phyloP scores from a whole-genome alignment of 2,329 filamentous ascomycete species.

The Akanthomyces lecanii region DNA sequence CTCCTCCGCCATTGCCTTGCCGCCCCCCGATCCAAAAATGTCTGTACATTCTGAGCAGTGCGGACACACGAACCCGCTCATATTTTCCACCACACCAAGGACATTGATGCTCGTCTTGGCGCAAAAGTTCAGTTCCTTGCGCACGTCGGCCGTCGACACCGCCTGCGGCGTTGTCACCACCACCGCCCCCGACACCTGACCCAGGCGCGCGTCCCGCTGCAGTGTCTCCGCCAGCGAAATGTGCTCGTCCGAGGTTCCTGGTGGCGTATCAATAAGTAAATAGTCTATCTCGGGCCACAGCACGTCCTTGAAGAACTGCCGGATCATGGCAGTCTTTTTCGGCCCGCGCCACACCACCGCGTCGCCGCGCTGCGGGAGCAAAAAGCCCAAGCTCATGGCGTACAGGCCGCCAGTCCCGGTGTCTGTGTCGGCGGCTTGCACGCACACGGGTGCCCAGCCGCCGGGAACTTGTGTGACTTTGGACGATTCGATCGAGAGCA shows the following conservation, averaged over 20 bases:
- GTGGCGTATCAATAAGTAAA: slow-evolving; percentile 90
- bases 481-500: slow-evolving; percentile 82
- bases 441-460: slow-evolving; percentile 86
- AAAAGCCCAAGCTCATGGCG: slow-evolving; percentile 91
- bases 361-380: slow-evolving; percentile 76
- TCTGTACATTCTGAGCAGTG: slow-evolving; percentile 83
- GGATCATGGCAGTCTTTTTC: slow-evolving; percentile 98
- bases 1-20: slow-evolving; percentile 81
- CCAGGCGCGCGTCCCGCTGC: slow-evolving; percentile 56
- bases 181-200: slow-evolving; percentile 79
- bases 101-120: slow-evolving; percentile 74
- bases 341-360: slow-evolving; percentile 97
- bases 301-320: slow-evolving; percentile 90
- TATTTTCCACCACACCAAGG: slow-evolving; percentile 92
- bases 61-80: slow-evolving; percentile 86
- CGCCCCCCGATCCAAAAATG: slow-evolving; percentile 88
- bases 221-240: slow-evolving; percentile 90
- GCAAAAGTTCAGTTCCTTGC: slow-evolving; percentile 93
- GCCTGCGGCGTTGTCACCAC: slow-evolving; percentile 96
- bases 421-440: slow-evolving; percentile 59
- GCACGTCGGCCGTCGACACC: slow-evolving; percentile 86
- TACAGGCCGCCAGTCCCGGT: slow-evolving; percentile 59
- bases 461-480: slow-evolving; percentile 89
- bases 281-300: slow-evolving; percentile 87
- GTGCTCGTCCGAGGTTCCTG: slow-evolving; percentile 94